phyloP scores from a whole-genome alignment of 352 stramenopile species.

The Globisporangium cylindrosporum region DNA sequence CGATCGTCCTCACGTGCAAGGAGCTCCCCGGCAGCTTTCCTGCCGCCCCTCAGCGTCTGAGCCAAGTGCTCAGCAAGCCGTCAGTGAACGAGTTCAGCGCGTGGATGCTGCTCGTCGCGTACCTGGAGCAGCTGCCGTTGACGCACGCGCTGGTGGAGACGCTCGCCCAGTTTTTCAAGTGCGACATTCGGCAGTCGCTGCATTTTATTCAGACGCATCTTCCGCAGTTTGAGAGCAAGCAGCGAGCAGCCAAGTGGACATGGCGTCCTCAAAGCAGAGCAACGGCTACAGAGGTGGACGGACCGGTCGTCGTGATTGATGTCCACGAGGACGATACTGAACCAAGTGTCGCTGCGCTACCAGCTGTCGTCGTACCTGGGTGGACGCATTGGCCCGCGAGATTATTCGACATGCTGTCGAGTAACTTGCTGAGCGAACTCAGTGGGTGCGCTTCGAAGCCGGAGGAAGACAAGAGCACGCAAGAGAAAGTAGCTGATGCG shows the following conservation, averaged over 20 bases:
- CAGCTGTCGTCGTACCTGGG: conserved; percentile 27
- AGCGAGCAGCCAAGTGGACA: conserved; percentile 15
- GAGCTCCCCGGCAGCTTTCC: conserved; percentile 64
- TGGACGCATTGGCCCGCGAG: conserved; percentile 44
- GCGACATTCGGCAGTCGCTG: conserved; percentile 65
- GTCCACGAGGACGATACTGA: not conserved
- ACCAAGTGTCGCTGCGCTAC: not conserved
- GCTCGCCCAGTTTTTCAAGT: conserved; percentile 53
- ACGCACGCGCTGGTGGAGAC: conserved; percentile 29
- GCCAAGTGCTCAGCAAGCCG: conserved; percentile 37
- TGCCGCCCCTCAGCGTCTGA: conserved; percentile 38
- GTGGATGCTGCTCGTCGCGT: conserved; percentile 64
- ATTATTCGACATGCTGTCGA: conserved; percentile 58
- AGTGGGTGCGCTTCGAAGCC: conserved; percentile 13
- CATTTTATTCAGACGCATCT: conserved; percentile 66
- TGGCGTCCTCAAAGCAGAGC: conserved; percentile 13
- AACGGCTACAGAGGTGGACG: not conserved
- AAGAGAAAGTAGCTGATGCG: conserved; percentile 38
- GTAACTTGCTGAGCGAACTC: conserved; percentile 54
- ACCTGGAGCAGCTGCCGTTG: conserved; percentile 50
- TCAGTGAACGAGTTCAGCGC: conserved; percentile 54
- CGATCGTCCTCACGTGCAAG: conserved; percentile 70
- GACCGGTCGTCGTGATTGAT: not conserved
- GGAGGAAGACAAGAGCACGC: conserved; percentile 35
- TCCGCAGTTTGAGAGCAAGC: conserved; percentile 18